These are phyloP conservation scores for Tarenaya hassleriana DNA, from an alignment of 345 rosid genomes.

Conservation along the genomic window DNA sequence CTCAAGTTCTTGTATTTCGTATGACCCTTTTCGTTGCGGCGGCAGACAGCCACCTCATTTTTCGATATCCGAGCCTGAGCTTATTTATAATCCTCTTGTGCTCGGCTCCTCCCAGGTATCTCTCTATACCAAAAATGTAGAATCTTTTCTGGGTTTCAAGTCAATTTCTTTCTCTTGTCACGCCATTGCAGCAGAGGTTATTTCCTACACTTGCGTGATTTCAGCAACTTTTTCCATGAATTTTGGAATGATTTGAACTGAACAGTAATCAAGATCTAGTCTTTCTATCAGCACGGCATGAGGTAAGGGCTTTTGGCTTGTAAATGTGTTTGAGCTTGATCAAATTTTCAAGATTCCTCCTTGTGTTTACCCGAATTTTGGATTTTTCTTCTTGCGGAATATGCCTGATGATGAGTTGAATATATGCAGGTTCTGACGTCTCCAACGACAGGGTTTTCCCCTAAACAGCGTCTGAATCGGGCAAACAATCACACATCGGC, in stretches of 20 bases:
- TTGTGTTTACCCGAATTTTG: too few species aligned
- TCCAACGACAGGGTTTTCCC: conserved; percentile 87
- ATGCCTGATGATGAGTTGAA: too few species aligned
- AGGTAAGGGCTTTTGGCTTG: too few species aligned
- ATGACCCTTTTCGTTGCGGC: conserved; percentile 37
- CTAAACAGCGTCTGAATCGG: conserved; percentile 50
- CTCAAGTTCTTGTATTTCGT: conserved; percentile 15
- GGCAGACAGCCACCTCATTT: conserved; percentile 68
- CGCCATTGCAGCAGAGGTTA: not conserved
- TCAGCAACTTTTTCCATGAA: too few species aligned
- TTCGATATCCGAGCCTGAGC: conserved; percentile 74
- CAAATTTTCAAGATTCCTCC: too few species aligned
- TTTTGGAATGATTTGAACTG: too few species aligned
- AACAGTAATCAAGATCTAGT: too few species aligned
- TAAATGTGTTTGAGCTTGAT: too few species aligned
- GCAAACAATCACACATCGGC: conserved; percentile 30
- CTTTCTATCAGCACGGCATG: too few species aligned
- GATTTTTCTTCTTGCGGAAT: conserved; percentile 41
- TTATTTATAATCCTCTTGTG: conserved; percentile 82
- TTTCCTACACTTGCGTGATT: not conserved
- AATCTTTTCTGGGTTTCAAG: not conserved
- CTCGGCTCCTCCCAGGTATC: conserved; percentile 54
- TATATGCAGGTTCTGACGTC: conserved; percentile 83
- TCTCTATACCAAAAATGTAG: not conserved
- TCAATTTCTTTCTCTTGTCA: not conserved